These are phyloP conservation scores for Adiantum capillusveneris DNA, from an alignment of 75 land plant genomes.

Conservation along the genomic window DNA sequence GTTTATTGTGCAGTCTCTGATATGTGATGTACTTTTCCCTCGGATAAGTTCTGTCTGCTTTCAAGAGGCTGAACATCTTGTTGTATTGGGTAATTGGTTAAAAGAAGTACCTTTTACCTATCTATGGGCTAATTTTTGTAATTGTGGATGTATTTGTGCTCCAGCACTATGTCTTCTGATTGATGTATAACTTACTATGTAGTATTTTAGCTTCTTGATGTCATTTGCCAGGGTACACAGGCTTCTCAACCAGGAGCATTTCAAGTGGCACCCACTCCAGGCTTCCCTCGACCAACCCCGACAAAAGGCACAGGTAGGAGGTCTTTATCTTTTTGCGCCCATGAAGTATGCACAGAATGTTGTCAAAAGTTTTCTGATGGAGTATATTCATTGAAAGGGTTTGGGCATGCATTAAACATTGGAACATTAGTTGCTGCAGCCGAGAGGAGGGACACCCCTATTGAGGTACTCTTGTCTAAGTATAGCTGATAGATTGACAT, in stretches of 20 bases:
- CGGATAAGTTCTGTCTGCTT: no score
- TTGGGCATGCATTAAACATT: slow-evolving; percentile 95
- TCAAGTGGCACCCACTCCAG: slow-evolving; percentile 18
- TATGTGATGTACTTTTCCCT: no score
- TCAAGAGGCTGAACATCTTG: no score
- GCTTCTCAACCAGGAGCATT: slow-evolving; percentile 20
- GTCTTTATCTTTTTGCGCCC: neutral
- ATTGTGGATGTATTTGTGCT: no score
- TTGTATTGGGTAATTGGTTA: no score
- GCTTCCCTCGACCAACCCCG: neutral
- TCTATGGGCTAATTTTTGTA: no score
- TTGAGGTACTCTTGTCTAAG: no score
- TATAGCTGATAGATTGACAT: no score
- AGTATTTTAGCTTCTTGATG: neutral
- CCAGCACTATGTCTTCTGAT: no score
- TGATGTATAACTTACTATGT: no score
- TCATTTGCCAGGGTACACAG: slow-evolving; percentile 2
- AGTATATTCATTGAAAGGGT: slow-evolving; percentile 35
- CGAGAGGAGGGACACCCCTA: slow-evolving; percentile 76
- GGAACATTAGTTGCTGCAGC: slow-evolving; percentile 97
- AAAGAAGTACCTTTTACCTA: no score
- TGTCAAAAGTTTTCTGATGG: slow-evolving; percentile 22
- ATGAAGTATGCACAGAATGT: neutral
- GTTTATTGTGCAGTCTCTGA: no score
- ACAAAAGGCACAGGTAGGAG: neutral